phyloP scores from a whole-genome alignment of 2,329 filamentous ascomycete species.

The Allantophomopsis cytisporea region DNA sequence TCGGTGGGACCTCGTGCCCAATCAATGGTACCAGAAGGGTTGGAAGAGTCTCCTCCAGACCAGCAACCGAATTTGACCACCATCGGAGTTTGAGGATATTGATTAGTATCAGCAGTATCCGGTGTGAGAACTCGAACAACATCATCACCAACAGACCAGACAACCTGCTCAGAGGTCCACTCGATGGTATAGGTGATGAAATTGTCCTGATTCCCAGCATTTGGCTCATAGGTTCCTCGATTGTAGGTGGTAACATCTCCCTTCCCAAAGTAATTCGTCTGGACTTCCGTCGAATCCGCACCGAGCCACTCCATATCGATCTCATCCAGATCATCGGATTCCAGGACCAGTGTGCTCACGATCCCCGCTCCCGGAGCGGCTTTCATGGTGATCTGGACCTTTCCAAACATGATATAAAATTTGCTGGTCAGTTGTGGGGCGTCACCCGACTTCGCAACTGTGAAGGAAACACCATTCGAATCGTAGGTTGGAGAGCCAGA shows the following conservation, averaged over 20 bases:
- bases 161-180: constrained; percentile 75
- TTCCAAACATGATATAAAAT: constrained; percentile 99
- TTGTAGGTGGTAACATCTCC: constrained; percentile 77
- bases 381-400: constrained; percentile 74
- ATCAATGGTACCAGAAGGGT: constrained; percentile 67
- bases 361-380: constrained; percentile 82
- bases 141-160: constrained; percentile 73
- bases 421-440: constrained; percentile 75
- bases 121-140: constrained; percentile 65
- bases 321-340: constrained; percentile 87
- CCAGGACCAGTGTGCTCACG: constrained; percentile 80
- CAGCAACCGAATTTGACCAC: constrained; percentile 84
- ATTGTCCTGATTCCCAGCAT: constrained; percentile 51
- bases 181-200: constrained; percentile 86
- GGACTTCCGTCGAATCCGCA: constrained; percentile 61
- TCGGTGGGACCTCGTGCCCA: constrained; percentile 84
- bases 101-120: constrained; percentile 50
- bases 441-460: constrained; percentile 65
- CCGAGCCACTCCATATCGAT: constrained; percentile 98
- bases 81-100: constrained; percentile 95
- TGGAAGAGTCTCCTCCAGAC: constrained; percentile 73
- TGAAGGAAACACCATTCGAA: constrained; percentile 67
- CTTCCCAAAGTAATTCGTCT: constrained; percentile 96
- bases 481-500: constrained; percentile 61
- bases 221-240: constrained; percentile 67